phyloP scores from a whole-genome alignment of 148 eudicot species.

The Cornus florida region DNA sequence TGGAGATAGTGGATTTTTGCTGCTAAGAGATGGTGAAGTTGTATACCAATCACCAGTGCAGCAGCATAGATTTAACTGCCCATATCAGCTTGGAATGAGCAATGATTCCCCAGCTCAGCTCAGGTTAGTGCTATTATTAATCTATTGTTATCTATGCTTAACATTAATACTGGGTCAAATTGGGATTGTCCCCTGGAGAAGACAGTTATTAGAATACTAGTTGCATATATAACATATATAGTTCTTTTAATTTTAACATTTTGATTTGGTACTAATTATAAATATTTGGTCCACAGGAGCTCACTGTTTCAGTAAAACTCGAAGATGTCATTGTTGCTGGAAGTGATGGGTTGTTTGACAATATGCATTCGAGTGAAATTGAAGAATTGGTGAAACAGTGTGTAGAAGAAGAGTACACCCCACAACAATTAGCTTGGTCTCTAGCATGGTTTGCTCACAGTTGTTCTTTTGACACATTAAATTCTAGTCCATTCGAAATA shows the following conservation, averaged over 20 bases:
- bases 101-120: background rate
- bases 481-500: background rate
- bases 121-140: background rate
- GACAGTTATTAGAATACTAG: too few species aligned
- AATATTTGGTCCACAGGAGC: background rate
- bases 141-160: background rate
- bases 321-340: slow-evolving; percentile 14
- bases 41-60: background rate
- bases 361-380: background rate
- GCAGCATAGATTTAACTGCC: background rate
- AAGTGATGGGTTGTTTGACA: slow-evolving; percentile 6
- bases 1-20: too few species aligned
- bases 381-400: background rate
- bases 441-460: background rate
- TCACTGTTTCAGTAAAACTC: background rate
- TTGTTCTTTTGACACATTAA: background rate
- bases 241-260: too few species aligned
- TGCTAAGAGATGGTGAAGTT: too few species aligned
- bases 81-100: background rate
- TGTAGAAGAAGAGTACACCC: background rate
- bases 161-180: background rate
- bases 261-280: background rate
- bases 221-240: too few species aligned
- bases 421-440: background rate
- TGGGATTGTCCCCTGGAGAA: background rate